Evolutionary conservation across 176 grass and related monocot species (phyloP).

Genomic region (Oryza australiensis): DNA sequence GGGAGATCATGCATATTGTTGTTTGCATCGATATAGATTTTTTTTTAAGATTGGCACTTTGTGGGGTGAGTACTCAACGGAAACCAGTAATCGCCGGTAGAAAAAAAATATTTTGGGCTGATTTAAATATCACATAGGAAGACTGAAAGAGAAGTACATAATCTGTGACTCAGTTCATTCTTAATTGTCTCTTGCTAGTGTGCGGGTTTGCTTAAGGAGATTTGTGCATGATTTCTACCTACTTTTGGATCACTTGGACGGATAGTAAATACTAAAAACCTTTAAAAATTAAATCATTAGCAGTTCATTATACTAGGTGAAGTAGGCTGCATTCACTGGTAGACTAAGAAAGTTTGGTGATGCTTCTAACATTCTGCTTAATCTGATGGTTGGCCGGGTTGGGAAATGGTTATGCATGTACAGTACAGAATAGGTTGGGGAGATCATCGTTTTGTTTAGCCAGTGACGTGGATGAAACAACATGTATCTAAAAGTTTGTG

Average conservation of each 20-base stretch:
- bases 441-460: background rate
- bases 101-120: background rate
- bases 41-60: background rate
- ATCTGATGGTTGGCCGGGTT: background rate
- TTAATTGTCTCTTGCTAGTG: background rate
- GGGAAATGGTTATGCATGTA: background rate
- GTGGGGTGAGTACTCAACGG: background rate
- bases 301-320: background rate
- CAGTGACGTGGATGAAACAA: background rate
- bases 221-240: background rate
- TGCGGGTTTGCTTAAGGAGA: background rate
- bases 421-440: background rate
- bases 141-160: background rate
- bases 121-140: background rate
- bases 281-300: background rate
- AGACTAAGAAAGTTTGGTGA: slow-evolving; percentile 11
- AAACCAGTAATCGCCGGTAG: background rate
- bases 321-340: background rate
- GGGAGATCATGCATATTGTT: slow-evolving; percentile 9
- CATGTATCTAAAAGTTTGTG: slow-evolving; percentile 7
- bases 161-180: background rate
- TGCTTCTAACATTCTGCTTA: background rate
- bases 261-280: background rate
- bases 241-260: background rate
- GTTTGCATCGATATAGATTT: background rate